A percentile compares a stretch with the other conserved stretches of the same genome.
Evolutionary conservation across 2,329 filamentous ascomycete species (phyloP).

Genomic region (Colletotrichum cereale): DNA sequence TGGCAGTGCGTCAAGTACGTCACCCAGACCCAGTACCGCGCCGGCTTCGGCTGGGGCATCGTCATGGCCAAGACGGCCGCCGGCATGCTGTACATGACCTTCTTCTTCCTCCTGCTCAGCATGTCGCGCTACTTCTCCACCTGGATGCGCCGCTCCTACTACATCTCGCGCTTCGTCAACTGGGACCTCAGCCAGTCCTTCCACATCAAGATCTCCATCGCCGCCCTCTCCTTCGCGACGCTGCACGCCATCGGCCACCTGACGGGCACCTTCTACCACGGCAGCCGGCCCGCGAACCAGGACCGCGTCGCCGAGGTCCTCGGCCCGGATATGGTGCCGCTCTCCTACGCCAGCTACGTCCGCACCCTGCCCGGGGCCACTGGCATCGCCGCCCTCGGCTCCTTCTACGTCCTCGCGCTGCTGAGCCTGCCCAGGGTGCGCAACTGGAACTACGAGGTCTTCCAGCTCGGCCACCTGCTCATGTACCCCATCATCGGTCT

Average conservation of each 20-base stretch:
- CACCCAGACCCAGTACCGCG: conserved; percentile 57
- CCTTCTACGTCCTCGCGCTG: conserved; percentile 62
- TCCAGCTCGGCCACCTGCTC: conserved; percentile 68
- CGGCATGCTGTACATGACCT: conserved; percentile 67
- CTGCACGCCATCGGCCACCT: conserved; percentile 68
- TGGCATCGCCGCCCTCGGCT: conserved; percentile 60
- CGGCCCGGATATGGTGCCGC: conserved; percentile 57
- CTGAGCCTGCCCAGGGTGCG: conserved; percentile 64
- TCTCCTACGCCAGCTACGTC: conserved; percentile 61
- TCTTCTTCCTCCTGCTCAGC: conserved; percentile 69
- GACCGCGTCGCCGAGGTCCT: conserved; percentile 58
- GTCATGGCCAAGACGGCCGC: conserved; percentile 67
- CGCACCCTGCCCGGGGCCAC: conserved; percentile 62
- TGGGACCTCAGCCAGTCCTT: conserved; percentile 69
- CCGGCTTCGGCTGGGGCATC: conserved; percentile 67
- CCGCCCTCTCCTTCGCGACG: conserved; percentile 62
- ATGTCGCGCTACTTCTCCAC: conserved; percentile 70
- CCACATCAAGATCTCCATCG: conserved; percentile 66
- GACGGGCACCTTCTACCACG: conserved; percentile 64
- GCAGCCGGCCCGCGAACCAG: conserved; percentile 59
- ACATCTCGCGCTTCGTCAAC: conserved; percentile 67
- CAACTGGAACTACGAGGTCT: conserved; percentile 66
- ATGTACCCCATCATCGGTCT: conserved; percentile 70
- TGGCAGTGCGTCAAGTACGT: conserved; percentile 69
- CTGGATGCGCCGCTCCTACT: conserved; percentile 62